Base-by-base conservation (phyloP, 1,284 basidiomycete species). In the Cerioporus squamosus region DNA sequence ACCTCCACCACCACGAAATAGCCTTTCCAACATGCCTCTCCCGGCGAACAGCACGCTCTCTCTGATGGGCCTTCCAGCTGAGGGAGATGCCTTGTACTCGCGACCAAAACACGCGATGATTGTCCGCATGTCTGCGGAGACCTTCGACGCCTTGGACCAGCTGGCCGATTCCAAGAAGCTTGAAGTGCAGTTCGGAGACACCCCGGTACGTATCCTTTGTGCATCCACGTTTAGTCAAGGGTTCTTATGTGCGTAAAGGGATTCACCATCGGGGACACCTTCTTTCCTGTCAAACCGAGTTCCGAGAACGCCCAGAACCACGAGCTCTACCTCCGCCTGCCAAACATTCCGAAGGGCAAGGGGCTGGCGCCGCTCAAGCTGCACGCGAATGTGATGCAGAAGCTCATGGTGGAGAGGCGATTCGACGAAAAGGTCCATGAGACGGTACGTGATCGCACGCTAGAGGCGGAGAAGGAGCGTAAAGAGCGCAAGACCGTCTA, bases 41-140 rank as follows among this genome's bases (percentile, higher is more conserved):
- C 87, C 89, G 0, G 66, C 70, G 45, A 74, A 78, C 61, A 72
- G 74, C 2, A 75, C 79, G 2, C 78, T 90, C 45, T 79, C 85
- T 6, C 78, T 91, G 44, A 80, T 86, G 38, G 80, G 84, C 42
- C 78, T 80, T 59, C 76, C 83, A 2, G 75, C 76, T 49, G 81
- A 82, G 39, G 83, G 81, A 44, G 84, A 82, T 59, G 75, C 80
- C 0, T 66, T 78, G n/a, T 81, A 82, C 38, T 78, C 85, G 0
- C 82, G 81, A 54, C 84, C 84, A 12, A 90, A 90, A 75, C 78
- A 81, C 24, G 90, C 88, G 44, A 87, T 90, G 82, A 75, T 91
- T 53, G 80, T 91, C 33, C 84, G 87, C 52, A 80, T 91, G 81
- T 84, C 89, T 1, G 77, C 81, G 43, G 87, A 89, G 70, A 83